phyloP scores from a whole-genome alignment of 2,329 filamentous ascomycete genomes.

The Blastomyces silverae region DNA sequence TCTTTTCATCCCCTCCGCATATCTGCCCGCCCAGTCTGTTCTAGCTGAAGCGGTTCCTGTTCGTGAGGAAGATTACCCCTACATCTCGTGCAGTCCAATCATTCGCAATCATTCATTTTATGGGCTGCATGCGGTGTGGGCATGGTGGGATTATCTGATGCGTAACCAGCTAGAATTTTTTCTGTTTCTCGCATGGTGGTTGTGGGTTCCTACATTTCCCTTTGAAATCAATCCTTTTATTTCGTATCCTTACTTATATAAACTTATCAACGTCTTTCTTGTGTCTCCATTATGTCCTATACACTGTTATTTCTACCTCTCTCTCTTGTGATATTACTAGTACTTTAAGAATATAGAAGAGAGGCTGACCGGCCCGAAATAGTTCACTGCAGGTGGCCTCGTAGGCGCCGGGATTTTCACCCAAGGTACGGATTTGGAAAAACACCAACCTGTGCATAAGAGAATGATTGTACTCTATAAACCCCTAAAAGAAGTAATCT shows the following conservation, averaged over 20 bases:
- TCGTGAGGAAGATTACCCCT: slow-evolving; percentile 75
- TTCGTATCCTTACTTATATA: slow-evolving; percentile 13
- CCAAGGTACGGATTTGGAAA: slow-evolving; percentile 28
- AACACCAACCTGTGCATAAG: background rate
- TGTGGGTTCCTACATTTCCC: slow-evolving; percentile 56
- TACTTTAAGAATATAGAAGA: background rate
- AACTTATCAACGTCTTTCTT: slow-evolving; percentile 7
- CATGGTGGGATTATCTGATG: slow-evolving; percentile 70
- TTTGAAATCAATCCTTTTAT: slow-evolving; percentile 15
- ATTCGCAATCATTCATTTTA: slow-evolving; percentile 57
- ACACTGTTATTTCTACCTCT: background rate
- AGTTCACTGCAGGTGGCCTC: slow-evolving; percentile 40
- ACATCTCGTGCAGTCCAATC: slow-evolving; percentile 54
- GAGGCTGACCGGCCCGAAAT: slow-evolving; percentile 28
- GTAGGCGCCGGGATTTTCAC: slow-evolving; percentile 34
- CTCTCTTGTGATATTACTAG: slow-evolving; percentile 14
- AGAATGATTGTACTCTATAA: background rate
- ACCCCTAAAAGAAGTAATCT: background rate
- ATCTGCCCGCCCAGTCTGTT: slow-evolving; percentile 72
- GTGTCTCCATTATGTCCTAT: background rate
- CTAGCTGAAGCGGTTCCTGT: slow-evolving; percentile 77
- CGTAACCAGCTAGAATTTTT: slow-evolving; percentile 50
- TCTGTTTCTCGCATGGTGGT: slow-evolving; percentile 56
- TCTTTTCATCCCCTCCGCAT: slow-evolving; percentile 52
- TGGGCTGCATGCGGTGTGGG: slow-evolving; percentile 60